phyloP scores from a whole-genome alignment of 2,329 filamentous ascomycete species.

The Aureobasidium uvarum region DNA sequence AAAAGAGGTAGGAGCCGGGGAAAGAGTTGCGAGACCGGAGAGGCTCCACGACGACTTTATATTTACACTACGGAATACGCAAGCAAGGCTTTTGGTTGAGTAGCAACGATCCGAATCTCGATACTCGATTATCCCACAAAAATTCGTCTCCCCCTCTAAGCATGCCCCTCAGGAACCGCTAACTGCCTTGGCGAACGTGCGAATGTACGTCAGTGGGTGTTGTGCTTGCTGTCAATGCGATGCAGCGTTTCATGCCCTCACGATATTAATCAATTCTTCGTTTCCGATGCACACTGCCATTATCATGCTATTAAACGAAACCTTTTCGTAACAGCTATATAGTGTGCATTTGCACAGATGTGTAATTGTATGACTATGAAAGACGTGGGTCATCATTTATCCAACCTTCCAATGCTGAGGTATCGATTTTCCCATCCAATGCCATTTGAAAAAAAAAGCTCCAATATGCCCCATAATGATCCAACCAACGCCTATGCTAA shows the following conservation, averaged over 20 bases:
- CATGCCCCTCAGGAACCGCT: constrained; percentile 18
- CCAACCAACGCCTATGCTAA: constrained; percentile 46
- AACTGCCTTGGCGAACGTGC: constrained; percentile 19
- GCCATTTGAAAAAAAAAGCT: constrained; percentile 11
- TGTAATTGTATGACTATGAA: constrained; percentile 3
- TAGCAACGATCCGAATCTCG: constrained; percentile 18
- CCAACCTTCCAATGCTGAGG: constrained; percentile 13
- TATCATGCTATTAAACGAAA: background rate
- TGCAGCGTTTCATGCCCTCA: background rate
- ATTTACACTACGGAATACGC: constrained; percentile 10
- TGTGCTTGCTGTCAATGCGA: background rate
- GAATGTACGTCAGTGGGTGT: constrained; percentile 12
- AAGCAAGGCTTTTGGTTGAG: constrained; percentile 24
- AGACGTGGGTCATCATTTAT: constrained; percentile 16
- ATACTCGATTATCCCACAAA: constrained; percentile 7
- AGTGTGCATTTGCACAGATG: constrained; percentile 1
- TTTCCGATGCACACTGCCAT: background rate
- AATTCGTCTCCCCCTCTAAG: constrained; percentile 16
- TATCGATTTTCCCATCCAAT: constrained; percentile 25
- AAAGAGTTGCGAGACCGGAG: constrained; percentile 22
- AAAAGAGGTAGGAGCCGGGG: constrained; percentile 7
- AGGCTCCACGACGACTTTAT: constrained; percentile 13
- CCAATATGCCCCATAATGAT: constrained; percentile 29
- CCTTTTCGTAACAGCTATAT: constrained; percentile 2
- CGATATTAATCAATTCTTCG: background rate